A percentile compares a stretch with the other conserved stretches of the same genome.
Evolutionary conservation across 2,329 filamentous ascomycete species (phyloP).

Genomic region (Atkinsonella texensis): DNA sequence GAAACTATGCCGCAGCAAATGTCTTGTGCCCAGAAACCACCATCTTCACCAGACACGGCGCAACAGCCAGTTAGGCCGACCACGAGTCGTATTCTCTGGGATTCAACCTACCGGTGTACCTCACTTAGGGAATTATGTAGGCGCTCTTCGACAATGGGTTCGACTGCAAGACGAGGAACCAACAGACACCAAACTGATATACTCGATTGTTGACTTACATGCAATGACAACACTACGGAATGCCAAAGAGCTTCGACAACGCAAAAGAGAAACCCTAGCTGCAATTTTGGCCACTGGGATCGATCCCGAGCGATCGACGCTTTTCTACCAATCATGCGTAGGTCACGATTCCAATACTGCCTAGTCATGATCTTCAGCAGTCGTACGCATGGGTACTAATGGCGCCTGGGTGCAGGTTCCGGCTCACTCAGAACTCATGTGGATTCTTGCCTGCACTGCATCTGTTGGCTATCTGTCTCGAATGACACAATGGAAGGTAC

Average conservation of each 20-base stretch:
- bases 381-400: not conserved
- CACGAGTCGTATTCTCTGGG: conserved; percentile 70
- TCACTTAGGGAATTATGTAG: conserved; percentile 90
- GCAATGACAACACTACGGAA: conserved; percentile 74
- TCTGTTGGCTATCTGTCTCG: conserved; percentile 87
- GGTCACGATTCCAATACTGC: conserved; percentile 15
- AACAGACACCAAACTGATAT: conserved; percentile 52
- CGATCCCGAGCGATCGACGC: conserved; percentile 58
- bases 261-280: conserved; percentile 65
- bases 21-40: not conserved
- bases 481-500: conserved; percentile 99
- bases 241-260: conserved; percentile 44
- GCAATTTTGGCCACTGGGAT: conserved; percentile 75
- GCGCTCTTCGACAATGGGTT: conserved; percentile 80
- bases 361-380: not conserved
- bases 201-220: conserved; percentile 86
- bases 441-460: conserved; percentile 86
- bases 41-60: not conserved
- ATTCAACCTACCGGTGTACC: conserved; percentile 94
- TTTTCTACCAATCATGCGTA: conserved; percentile 77
- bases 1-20: not conserved
- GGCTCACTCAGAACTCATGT: conserved; percentile 85
- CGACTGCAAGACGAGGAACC: conserved; percentile 55
- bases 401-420: conserved; percentile 39
- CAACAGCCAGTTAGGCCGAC: not conserved